Base-by-base conservation (phyloP, 441 rosid genomes). In the Brassica hybrid region DNA sequence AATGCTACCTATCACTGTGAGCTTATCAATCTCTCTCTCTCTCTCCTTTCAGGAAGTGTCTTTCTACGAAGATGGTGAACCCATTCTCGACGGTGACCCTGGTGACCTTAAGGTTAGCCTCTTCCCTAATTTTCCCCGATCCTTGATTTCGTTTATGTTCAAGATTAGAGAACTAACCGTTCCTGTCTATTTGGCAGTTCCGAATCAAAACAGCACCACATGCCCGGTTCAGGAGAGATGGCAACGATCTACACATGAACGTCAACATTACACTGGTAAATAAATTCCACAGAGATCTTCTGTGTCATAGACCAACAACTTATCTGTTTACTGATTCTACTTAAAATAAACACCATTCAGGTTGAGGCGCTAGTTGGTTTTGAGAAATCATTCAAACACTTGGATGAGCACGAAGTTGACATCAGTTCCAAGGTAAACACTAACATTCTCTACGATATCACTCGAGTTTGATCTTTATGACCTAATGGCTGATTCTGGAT, bases 331-430 rank as follows among this genome's bases (percentile, higher is more conserved):
- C 32, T 60, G 65, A 67, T 12, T 56, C n/a, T 18, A 43, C 38
- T 19, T n/a, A 1, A 30, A 9, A 18, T 57, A 11, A 58, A 21
- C 63, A 58, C 3, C 59, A 64, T 4, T 7, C 72, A 95, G 99
- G 89, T 93, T 43, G 95, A 96, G 88, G 97, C 98, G 6, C 93
- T 96, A 74, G 96, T 92, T 82, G 99, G 99, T 73, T 96, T 96
- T 58, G 92, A 96, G 88, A 96, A 92, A 88, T 84, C 88, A 69
- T 83, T 92, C 36, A 88, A 88, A 83, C 98, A 94, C 80, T 92
- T 94, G 12, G 98, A 94, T 79, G 96, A 87, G 16, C 99, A 86
- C 84, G 83, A 88, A 76, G 97, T 96, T 21, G 87, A 90, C 79
- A 90, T 93, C 58, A 58, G 96, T 82, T 80, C 94, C 68, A 89